phyloP scores from a whole-genome alignment of 1,284 basidiomycete species.

The Rhizoctonia solani region DNA sequence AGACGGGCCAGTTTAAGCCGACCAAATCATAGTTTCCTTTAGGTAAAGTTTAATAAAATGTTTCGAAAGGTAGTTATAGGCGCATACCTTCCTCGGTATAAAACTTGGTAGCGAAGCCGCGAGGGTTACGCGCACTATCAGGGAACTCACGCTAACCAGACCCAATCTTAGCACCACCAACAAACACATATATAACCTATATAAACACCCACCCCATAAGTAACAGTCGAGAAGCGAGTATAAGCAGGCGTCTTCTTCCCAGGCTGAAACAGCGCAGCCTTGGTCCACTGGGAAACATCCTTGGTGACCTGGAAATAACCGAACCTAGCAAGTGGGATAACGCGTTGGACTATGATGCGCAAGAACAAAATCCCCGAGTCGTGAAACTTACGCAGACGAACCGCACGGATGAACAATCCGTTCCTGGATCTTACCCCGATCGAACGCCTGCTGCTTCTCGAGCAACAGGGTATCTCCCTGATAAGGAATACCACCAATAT shows the following conservation, averaged over 20 bases:
- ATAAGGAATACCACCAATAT: slow-evolving; percentile 45
- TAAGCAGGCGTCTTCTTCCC: slow-evolving; percentile 68
- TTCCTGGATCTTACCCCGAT: slow-evolving; percentile 44
- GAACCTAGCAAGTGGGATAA: too few relatives aligned
- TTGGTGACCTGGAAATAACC: slow-evolving; percentile 62
- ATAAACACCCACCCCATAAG: slow-evolving; percentile 42
- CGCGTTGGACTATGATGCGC: background rate
- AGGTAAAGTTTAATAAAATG: background rate
- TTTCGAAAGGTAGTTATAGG: slow-evolving; percentile 50
- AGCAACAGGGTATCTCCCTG: slow-evolving; percentile 45
- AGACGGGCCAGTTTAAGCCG: slow-evolving; percentile 77
- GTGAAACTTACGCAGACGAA: slow-evolving; percentile 43
- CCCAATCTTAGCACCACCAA: background rate
- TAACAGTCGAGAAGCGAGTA: slow-evolving; percentile 83
- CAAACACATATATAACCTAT: background rate
- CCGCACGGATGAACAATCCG: slow-evolving; percentile 46
- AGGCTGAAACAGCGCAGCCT: slow-evolving; percentile 66
- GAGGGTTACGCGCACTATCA: slow-evolving; percentile 89
- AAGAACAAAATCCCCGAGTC: background rate
- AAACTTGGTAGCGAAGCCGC: slow-evolving; percentile 87
- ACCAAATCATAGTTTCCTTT: slow-evolving; percentile 45
- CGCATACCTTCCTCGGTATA: slow-evolving; percentile 87
- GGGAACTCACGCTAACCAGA: slow-evolving; percentile 81
- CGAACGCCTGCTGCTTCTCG: slow-evolving; percentile 47
- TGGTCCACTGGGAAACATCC: slow-evolving; percentile 78